Evolutionary conservation across 1,139 yeast genomes (phyloP).

Genomic region (Saccharomyces pastorianus): DNA sequence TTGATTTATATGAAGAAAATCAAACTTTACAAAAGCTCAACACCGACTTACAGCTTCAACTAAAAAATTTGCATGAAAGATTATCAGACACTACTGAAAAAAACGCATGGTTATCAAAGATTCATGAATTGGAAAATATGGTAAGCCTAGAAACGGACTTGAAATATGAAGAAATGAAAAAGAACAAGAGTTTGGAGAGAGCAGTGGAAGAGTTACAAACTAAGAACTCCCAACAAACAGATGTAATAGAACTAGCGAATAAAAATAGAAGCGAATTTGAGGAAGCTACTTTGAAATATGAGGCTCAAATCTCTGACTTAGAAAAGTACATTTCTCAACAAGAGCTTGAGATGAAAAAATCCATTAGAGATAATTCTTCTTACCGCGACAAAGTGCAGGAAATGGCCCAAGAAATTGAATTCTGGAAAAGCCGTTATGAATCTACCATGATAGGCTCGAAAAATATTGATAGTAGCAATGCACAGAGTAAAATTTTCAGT

Average conservation of each 20-base stretch:
- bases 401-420: slow-evolving; percentile 58
- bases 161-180: slow-evolving; percentile 33
- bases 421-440: slow-evolving; percentile 47
- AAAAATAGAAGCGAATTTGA: slow-evolving; percentile 35
- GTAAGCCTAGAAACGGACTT: slow-evolving; percentile 29
- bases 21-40: slow-evolving; percentile 30
- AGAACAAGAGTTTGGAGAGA: slow-evolving; percentile 33
- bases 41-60: slow-evolving; percentile 32
- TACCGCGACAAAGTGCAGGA: slow-evolving; percentile 34
- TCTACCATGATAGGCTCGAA: slow-evolving; percentile 15
- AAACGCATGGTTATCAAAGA: slow-evolving; percentile 34
- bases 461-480: slow-evolving; percentile 6
- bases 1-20: slow-evolving; percentile 33
- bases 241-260: slow-evolving; percentile 28
- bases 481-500: slow-evolving; percentile 17
- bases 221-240: slow-evolving; percentile 21
- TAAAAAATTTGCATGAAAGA: slow-evolving; percentile 33
- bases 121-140: slow-evolving; percentile 30
- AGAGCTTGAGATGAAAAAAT: slow-evolving; percentile 28
- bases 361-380: slow-evolving; percentile 31
- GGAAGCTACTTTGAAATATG: slow-evolving; percentile 26
- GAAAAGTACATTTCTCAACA: slow-evolving; percentile 33
- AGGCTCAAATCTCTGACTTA: slow-evolving; percentile 30
- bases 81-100: slow-evolving; percentile 36
- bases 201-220: slow-evolving; percentile 29